Base-by-base conservation (phyloP, 177 flowering plant species). In the Tripterygium wilfordii region DNA sequence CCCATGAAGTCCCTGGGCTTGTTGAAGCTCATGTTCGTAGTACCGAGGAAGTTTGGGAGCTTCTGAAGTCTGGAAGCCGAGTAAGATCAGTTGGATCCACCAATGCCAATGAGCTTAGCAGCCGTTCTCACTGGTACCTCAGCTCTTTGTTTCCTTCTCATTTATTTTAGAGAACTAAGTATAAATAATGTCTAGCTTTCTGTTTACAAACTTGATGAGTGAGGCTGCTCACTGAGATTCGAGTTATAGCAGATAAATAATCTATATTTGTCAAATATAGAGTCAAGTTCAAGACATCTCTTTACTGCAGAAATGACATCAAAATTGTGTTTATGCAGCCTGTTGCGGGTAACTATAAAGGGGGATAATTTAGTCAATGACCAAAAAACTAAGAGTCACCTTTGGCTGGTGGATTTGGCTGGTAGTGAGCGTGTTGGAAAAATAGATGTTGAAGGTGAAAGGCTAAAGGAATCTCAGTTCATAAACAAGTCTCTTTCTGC, bases 371-470 rank as follows among this genome's bases (percentile, higher is more conserved):
- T 81, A 44, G 51, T 85, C 4, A 78, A 67, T 71, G 91, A 89
- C 19, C 79, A 76, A 46, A 76, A 62, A 59, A 79, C 87, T 16
- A 83, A 51, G 50, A 85, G 91, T 65, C 80, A 81, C 51, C 87
- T 88, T 26, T 88, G 96, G 96, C 66, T 88, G 36, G 95, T 88
- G 10, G 96, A 88, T 54, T 70, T 88, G 65, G 95, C 96, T 16
- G 96, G 96, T 29, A 88, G 96, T 57, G 96, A 88, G 65, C 79
- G 95, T 36, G 79, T 88, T n/a, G 85, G 85, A 32, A 79, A 67
- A 65, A 81, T 68, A 42, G 96, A 85, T 57, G 85, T 78, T 43
- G 91, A 85, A 67, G 96, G 96, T 31, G 96, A 88, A 60, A 72
- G 96, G 62, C 56, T 88, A 45, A 88, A 88, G 66, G 96, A 88